Evolutionary conservation across 106 monocot genomes (phyloP).

Genomic region (Acanthochlamys bracteata): DNA sequence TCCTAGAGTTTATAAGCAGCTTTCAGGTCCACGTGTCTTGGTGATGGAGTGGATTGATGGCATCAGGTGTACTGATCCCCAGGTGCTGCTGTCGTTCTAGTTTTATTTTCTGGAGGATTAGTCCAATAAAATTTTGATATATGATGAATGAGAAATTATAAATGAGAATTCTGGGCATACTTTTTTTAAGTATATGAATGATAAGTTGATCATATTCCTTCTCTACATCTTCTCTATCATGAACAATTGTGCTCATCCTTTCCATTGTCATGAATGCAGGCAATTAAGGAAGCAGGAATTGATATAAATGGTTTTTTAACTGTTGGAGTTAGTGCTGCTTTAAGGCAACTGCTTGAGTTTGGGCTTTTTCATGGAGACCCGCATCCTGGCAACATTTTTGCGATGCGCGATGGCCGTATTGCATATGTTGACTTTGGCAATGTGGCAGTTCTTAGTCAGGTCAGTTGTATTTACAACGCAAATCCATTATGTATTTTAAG

Average conservation of each 20-base stretch:
- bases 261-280: conserved; percentile 36
- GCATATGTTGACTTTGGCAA: conserved; percentile 99
- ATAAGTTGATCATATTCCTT: too few relatives aligned
- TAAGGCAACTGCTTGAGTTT: conserved; percentile 94
- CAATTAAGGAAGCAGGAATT: conserved; percentile 85
- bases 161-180: too few relatives aligned
- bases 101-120: too few relatives aligned
- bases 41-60: conserved; percentile 99
- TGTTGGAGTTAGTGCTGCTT: conserved; percentile 93
- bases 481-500: too few relatives aligned
- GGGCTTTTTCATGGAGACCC: conserved; percentile 99
- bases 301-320: conserved; percentile 90
- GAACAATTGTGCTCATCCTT: too few relatives aligned
- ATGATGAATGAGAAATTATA: too few relatives aligned
- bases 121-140: too few relatives aligned
- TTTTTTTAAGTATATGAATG: too few relatives aligned
- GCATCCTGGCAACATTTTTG: conserved; percentile 99
- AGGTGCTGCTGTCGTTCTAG: conserved; percentile 30
- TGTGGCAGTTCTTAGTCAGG: conserved; percentile 98
- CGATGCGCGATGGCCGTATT: conserved; percentile 97
- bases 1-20: conserved; percentile 80
- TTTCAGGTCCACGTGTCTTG: conserved; percentile 76
- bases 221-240: too few relatives aligned
- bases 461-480: conserved; percentile 23
- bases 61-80: conserved; percentile 86